Evolutionary conservation across 805 yeast genomes (phyloP).

Genomic region (Hanseniaspora occidentalis): DNA sequence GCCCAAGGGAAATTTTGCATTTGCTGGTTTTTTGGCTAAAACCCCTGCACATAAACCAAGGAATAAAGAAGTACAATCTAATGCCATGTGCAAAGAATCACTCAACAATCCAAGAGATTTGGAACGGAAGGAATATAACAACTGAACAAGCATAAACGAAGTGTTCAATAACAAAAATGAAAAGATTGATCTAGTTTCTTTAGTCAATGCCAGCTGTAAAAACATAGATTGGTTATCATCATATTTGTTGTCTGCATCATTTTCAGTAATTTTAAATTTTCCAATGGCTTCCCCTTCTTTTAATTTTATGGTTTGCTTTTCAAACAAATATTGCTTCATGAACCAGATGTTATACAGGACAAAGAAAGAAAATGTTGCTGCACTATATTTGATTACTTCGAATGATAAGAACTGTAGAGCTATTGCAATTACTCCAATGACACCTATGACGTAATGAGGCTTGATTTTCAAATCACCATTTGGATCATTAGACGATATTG

Average conservation of each 20-base stretch:
- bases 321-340: too few relatives aligned
- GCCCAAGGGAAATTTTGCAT: slow-evolving; percentile 76
- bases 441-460: slow-evolving; percentile 10
- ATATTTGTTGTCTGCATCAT: neutral
- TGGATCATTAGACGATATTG: slow-evolving; percentile 1
- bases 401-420: slow-evolving; percentile 26
- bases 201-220: slow-evolving; percentile 30
- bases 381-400: slow-evolving; percentile 7
- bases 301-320: too few relatives aligned
- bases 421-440: slow-evolving; percentile 22
- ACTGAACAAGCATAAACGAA: slow-evolving; percentile 88
- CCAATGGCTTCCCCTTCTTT: too few relatives aligned
- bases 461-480: slow-evolving; percentile 7
- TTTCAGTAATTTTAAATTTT: too few relatives aligned
- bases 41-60: slow-evolving; percentile 82
- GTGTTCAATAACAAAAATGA: slow-evolving; percentile 76
- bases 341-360: too few relatives aligned
- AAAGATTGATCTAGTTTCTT: slow-evolving; percentile 80
- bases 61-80: slow-evolving; percentile 84
- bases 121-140: slow-evolving; percentile 82
- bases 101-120: slow-evolving; percentile 84
- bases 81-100: slow-evolving; percentile 91
- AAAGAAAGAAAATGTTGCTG: too few relatives aligned
- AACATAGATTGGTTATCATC: slow-evolving; percentile 10
- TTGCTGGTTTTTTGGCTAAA: slow-evolving; percentile 44